These are phyloP conservation scores for Thielaviopsis punctulata DNA, from an alignment of 2,329 filamentous ascomycete genomes.

Conservation along the genomic window DNA sequence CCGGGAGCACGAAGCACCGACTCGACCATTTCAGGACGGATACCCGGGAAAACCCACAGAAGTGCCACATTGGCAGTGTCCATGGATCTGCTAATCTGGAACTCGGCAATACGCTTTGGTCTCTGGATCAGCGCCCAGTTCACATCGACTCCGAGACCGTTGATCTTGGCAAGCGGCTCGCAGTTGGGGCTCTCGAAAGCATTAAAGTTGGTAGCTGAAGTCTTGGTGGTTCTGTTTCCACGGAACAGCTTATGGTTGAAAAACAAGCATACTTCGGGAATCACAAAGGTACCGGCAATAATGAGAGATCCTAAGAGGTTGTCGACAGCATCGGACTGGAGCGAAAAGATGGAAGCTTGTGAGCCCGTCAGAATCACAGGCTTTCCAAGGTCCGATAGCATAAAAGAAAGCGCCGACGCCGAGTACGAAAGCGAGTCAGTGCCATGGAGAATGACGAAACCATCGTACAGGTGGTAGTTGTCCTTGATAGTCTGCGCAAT, in stretches of 20 bases:
- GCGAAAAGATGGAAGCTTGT: conserved; percentile 72
- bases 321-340: conserved; percentile 82
- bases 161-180: conserved; percentile 64
- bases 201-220: conserved; percentile 70
- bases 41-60: conserved; percentile 78
- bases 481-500: conserved; percentile 64
- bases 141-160: conserved; percentile 63
- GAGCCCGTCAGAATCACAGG: conserved; percentile 74
- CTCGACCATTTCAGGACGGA: conserved; percentile 85
- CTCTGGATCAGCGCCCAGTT: conserved; percentile 63
- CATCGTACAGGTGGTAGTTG: conserved; percentile 80
- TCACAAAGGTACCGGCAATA: conserved; percentile 79
- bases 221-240: conserved; percentile 75
- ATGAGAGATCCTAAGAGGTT: conserved; percentile 79
- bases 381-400: conserved; percentile 81
- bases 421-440: conserved; percentile 85
- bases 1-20: conserved; percentile 62
- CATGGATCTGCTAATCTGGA: conserved; percentile 55
- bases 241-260: conserved; percentile 85
- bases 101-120: conserved; percentile 56
- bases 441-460: conserved; percentile 79
- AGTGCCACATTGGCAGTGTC: conserved; percentile 83
- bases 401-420: conserved; percentile 79
- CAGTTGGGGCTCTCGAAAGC: conserved; percentile 83
- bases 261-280: conserved; percentile 84